Base-by-base conservation (phyloP, 352 stramenopile species). In the Globisporangium camurandrum region DNA sequence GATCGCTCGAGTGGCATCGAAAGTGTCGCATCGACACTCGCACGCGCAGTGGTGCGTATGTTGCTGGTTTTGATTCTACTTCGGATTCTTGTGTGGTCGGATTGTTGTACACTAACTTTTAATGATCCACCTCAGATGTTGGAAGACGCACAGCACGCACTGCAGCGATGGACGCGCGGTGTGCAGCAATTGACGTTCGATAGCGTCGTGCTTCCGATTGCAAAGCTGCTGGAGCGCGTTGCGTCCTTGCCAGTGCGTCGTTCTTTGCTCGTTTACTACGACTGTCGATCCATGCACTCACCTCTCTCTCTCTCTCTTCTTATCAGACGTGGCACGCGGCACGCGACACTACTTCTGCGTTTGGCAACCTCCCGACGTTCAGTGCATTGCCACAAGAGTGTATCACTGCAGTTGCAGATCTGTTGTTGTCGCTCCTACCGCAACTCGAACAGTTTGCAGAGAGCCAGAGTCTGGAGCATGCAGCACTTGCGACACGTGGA, bases 311-410 rank as follows among this genome's bases (percentile, higher is more conserved):
- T 51, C 34, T 56, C 24, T 30, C 5, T 24, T 16, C 30, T 51
- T 38, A 23, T 38, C 80, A 84, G 49, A 55, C 61, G 10, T 61
- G 71, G 12, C 65, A 84, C 33, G 62, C 57, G 12, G 47, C n/a
- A n/a, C n/a, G n/a, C n/a, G n/a, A n/a, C n/a, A n/a, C n/a, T n/a
- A n/a, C n/a, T n/a, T n/a, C n/a, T n/a, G n/a, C 54, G 12, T 49
- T 82, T 1, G 70, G 69, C 14, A 77, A 91, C 37, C 40, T 93
- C 31, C 83, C 79, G 26, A 72, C 71, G 22, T 89, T 91, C 56
- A 90, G 75, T 46, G 77, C 69, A 49, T 59, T 93, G 16, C 82
- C 82, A 11, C 79, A 93, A 62, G 82, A 93, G 47, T 93, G 90
- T 61, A 90, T 93, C 54, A 93, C 82, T 9, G 64, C 67, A 36